Conservation (phyloP, 78 protist species). For the Dictyostelium capitatum region DNA sequence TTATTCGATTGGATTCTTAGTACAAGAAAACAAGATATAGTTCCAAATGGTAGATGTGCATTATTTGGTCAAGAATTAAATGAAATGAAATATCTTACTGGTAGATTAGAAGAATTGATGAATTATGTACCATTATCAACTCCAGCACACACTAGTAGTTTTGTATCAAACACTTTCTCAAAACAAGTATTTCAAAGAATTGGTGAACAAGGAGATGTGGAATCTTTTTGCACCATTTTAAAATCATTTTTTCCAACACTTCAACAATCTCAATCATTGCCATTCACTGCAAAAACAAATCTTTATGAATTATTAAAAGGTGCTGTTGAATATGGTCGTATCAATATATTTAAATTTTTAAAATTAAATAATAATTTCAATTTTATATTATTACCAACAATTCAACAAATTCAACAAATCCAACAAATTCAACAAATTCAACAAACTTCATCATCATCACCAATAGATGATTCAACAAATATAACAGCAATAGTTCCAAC, state of each 20-base stretch:
- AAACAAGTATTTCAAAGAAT: constrained; percentile 12
- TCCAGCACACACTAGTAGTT: background rate
- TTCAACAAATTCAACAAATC: background rate
- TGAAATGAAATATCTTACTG: constrained; percentile 22
- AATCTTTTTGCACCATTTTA: background rate
- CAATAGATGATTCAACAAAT: background rate
- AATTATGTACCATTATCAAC: background rate
- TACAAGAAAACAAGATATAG: background rate
- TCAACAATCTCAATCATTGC: background rate
- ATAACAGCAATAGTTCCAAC: background rate
- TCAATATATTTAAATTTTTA: constrained; percentile 12
- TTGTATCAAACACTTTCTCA: background rate
- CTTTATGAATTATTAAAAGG: constrained; percentile 14
- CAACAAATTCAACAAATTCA: background rate
- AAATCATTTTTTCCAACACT: background rate
- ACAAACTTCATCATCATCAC: too few relatives aligned
- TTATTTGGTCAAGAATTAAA: constrained; percentile 21
- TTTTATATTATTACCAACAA: background rate
- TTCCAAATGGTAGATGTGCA: constrained; percentile 17
- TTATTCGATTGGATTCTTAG: constrained; percentile 3
- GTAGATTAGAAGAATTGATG: background rate
- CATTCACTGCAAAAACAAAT: background rate
- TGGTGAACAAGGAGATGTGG: constrained; percentile 16
- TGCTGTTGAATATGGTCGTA: constrained; percentile 4
- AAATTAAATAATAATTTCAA: background rate